A percentile compares a stretch with the other conserved stretches of the same genome.
Conservation (phyloP, 352 stramenopile species). For the Elongisporangium anandrum region DNA sequence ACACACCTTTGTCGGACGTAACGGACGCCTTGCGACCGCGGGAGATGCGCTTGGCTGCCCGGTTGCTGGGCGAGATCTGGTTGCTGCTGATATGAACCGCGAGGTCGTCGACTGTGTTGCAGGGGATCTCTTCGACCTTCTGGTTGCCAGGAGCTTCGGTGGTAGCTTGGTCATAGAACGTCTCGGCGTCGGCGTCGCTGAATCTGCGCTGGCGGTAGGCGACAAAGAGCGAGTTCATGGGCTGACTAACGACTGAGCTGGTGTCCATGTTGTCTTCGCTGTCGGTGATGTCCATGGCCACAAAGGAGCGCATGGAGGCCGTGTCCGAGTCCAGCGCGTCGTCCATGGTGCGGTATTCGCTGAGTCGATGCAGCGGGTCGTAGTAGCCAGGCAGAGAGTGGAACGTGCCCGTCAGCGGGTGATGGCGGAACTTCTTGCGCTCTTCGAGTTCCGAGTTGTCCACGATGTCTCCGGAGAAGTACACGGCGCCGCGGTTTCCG, state of each 20-base stretch:
- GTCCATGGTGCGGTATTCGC: conserved; percentile 56
- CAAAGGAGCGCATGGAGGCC: conserved; percentile 69
- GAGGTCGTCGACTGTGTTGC: conserved; percentile 22
- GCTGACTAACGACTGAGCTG: conserved; percentile 33
- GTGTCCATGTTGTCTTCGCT: conserved; percentile 39
- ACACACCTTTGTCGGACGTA: conserved; percentile 39
- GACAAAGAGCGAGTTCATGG: conserved; percentile 25
- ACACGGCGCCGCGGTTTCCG: conserved; percentile 80
- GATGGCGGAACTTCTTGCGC: conserved; percentile 85
- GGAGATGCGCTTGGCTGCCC: conserved; percentile 2
- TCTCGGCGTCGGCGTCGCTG: conserved; percentile 76
- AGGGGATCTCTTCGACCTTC: conserved; percentile 20
- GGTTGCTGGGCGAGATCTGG: not conserved
- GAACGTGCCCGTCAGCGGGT: conserved; percentile 86
- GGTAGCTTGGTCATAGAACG: conserved; percentile 48
- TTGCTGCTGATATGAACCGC: conserved; percentile 3
- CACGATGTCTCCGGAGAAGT: conserved; percentile 87
- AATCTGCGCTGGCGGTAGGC: conserved; percentile 61
- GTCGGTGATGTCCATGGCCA: conserved; percentile 74
- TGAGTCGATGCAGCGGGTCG: conserved; percentile 76
- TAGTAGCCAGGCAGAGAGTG: conserved; percentile 85
- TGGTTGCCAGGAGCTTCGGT: conserved; percentile 18
- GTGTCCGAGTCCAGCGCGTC: conserved; percentile 68
- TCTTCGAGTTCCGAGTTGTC: conserved; percentile 86
- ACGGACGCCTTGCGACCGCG: conserved; percentile 54